Evolutionary conservation across 228 moss, liverwort and hornwort species (phyloP), one percentile per base, ranked within the genome.

Genomic region (Sphagnum magellanicum): DNA sequence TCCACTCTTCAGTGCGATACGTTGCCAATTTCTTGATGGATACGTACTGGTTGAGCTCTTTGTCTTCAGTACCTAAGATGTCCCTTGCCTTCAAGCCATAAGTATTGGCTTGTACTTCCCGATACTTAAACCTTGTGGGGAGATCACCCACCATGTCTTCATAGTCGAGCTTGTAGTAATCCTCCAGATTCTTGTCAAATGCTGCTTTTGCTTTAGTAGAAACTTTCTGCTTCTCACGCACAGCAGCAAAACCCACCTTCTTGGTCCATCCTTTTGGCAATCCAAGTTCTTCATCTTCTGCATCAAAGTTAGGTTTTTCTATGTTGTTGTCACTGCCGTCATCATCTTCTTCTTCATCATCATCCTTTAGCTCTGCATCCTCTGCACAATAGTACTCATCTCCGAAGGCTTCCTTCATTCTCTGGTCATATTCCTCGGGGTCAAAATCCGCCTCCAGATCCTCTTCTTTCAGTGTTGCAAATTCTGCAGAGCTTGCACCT

Each of bases 151-250:
- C 79, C 64, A 98, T 81, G 55, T 90, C 94, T 79, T 98, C 98
- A 47, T 92, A 93, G 71, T 98, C 98, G n/a, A 98, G 86, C 77
- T 98, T 90, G 71, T 93, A 98, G 60, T 98, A 98, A 66, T 90
- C 93, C 67, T 98, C 89, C 55, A 98, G 69, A 67, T 93, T 88
- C 67, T 92, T 98, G 59, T 98, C 94, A 50, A 98, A 90, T 16
- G 88, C 77, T 2, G 90, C 74, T 80, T 93, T 93, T 64, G 93
- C 93, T 63, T 93, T 84, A 11, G 89, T 87, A 2, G 90, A 85
- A 51, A 98, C 82, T 77, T 87, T 88, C 52, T 84, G 82, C 63
- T 72, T 81, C 75, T 80, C 80, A 57, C 69, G 76, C 13, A 80
- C 80, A 67, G 87, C 91, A 64, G 87, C 78, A 70, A 93, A 98